A percentile compares a stretch with the other conserved stretches of the same genome.
phyloP scores from a whole-genome alignment of 441 rosid genomes.

The Erysimum pusillum region DNA sequence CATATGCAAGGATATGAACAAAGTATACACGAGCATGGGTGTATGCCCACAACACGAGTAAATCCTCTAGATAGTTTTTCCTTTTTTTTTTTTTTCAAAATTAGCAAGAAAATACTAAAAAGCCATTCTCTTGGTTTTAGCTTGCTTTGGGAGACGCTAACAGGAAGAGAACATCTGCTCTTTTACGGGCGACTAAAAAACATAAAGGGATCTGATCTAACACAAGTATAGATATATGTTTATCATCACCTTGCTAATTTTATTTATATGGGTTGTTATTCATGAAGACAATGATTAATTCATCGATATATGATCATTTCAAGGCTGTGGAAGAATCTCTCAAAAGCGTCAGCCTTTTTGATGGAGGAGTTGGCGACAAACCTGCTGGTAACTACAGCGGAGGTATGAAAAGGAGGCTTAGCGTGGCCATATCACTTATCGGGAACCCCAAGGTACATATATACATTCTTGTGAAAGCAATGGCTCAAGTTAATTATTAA shows the following conservation, averaged over 20 bases:
- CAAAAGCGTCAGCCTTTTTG: slow-evolving; percentile 72
- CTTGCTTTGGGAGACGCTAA: slow-evolving; percentile 93
- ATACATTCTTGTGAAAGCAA: slow-evolving; percentile 42
- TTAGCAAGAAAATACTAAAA: no score
- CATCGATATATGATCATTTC: slow-evolving; percentile 23
- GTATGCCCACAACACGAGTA: slow-evolving; percentile 98
- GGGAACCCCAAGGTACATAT: slow-evolving; percentile 77
- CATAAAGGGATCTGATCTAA: slow-evolving; percentile 75
- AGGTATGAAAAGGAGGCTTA: slow-evolving; percentile 97
- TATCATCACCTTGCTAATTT: no score
- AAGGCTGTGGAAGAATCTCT: slow-evolving; percentile 98
- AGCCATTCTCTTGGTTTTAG: slow-evolving; percentile 55
- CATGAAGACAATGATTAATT: background rate
- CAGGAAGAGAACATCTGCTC: slow-evolving; percentile 93
- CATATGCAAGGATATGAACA: slow-evolving; percentile 75
- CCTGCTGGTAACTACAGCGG: slow-evolving; percentile 94
- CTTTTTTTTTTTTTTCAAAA: slow-evolving; percentile 23
- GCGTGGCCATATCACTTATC: slow-evolving; percentile 93
- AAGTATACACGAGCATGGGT: slow-evolving; percentile 90
- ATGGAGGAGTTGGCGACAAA: slow-evolving; percentile 90
- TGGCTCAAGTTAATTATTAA: slow-evolving; percentile 1
- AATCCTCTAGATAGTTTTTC: slow-evolving; percentile 31
- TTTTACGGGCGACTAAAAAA: slow-evolving; percentile 95
- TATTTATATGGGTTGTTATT: no score
- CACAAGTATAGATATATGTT: slow-evolving; percentile 58